Base-by-base conservation (phyloP, 2,329 filamentous ascomycete genomes). In the Fusarium stilboides region DNA sequence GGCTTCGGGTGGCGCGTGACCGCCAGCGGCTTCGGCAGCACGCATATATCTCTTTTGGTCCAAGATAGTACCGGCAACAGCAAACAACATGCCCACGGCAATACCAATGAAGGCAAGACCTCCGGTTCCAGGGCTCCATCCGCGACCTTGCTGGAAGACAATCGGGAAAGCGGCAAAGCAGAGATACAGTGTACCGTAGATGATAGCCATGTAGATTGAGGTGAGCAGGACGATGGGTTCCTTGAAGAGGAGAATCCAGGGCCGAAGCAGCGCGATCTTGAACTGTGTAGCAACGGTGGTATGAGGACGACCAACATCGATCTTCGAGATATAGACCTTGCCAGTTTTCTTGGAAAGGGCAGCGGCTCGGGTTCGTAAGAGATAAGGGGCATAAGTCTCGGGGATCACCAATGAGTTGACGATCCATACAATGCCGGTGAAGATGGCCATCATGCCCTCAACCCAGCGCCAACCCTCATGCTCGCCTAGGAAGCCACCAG, bases 141-240 rank as follows among this genome's bases (percentile, higher is more conserved):
- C 87, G 15, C 87, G 82, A 10, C 80, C 76, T 55, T 84, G 67
- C 68, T 91, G 87, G 77, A 87, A 92, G 10, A 92, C 88, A 56
- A 92, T 86, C 10, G 86, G 86, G 71, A 86, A 87, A 4, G 85
- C 85, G 17, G 80, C 83, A 65, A 88, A 87, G 61, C 85, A 80
- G 75, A 88, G 81, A 75, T 87, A 89, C 6, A 88, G 75, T 1
- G 85, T 87, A 22, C 84, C 84, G 69, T 86, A 87, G 67, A 86
- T 78, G 63, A 86, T 89, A 66, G 88, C 86, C 83, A 89, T 86
- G 80, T 92, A 92, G 26, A 91, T 80, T 8, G 85, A 87, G 6
- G 89, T 82, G 12, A 92, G 80, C 13, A 91, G 76, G 24, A 92
- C 88, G 67, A 92, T 92, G 7, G 90, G 90, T 71, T 92, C 90